These are phyloP conservation scores for Nannizziopsis barbatae DNA, from an alignment of 2,329 filamentous ascomycete genomes.

Conservation along the genomic window DNA sequence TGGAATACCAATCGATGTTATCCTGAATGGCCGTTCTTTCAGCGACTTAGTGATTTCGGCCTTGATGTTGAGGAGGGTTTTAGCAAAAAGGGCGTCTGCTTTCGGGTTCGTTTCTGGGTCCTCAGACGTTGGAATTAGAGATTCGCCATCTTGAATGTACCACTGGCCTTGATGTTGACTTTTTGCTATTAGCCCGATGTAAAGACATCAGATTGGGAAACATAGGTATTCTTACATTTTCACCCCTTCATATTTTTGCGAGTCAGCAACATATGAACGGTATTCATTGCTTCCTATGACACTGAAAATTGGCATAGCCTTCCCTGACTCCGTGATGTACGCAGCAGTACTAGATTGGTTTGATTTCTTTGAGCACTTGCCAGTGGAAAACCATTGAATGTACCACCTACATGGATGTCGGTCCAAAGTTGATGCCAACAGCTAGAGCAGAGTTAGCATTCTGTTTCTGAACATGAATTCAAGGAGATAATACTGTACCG, in stretches of 20 bases:
- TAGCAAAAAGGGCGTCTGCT: not conserved
- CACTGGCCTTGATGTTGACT: not conserved
- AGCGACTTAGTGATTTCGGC: not conserved
- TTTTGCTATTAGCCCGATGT: not conserved
- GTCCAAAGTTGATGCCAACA: too few relatives aligned
- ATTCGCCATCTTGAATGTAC: slow-evolving; percentile 6
- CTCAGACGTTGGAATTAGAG: not conserved
- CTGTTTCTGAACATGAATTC: too few relatives aligned
- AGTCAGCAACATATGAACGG: slow-evolving; percentile 1
- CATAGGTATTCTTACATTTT: slow-evolving; percentile 3
- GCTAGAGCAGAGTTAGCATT: too few relatives aligned
- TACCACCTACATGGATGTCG: not conserved
- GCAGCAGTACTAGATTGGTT: too few relatives aligned
- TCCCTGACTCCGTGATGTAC: not conserved
- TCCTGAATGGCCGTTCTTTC: not conserved
- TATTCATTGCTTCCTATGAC: slow-evolving; percentile 3
- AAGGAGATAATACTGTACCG: too few relatives aligned
- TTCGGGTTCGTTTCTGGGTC: not conserved
- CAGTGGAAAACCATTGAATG: not conserved
- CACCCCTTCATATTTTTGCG: slow-evolving; percentile 4
- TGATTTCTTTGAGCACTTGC: too few relatives aligned
- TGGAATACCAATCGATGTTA: slow-evolving; percentile 5
- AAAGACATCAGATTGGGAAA: not conserved
- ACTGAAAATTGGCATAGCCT: slow-evolving; percentile 1
- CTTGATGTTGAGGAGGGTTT: not conserved